Percentiles rank a stretch among this genome's conserved stretches.
Conservation (phyloP, 805 yeast genomes). For the Ogataea zsoltii region DNA sequence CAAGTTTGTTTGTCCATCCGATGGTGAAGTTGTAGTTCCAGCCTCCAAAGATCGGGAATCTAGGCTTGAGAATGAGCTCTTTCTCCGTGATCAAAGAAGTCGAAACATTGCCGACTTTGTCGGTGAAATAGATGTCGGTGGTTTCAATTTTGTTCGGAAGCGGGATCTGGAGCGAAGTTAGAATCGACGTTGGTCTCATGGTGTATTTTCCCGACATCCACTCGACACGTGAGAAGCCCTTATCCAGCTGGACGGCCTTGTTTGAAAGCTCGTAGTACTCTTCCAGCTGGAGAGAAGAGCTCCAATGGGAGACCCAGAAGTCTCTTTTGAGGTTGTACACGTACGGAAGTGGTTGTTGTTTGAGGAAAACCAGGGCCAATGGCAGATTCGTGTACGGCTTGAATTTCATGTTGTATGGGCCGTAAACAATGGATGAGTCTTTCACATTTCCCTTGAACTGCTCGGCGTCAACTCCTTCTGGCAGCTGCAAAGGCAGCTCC, state of each 20-base stretch:
- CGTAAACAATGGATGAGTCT: conserved; percentile 48
- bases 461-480: conserved; percentile 33
- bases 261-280: conserved; percentile 84
- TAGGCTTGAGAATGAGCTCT: conserved; percentile 66
- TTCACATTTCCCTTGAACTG: conserved; percentile 28
- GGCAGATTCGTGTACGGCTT: conserved; percentile 48
- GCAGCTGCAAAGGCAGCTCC: conserved; percentile 16
- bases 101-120: conserved; percentile 90
- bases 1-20: conserved; percentile 80
- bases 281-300: conserved; percentile 68
- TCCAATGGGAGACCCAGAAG: conserved; percentile 88
- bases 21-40: conserved; percentile 95
- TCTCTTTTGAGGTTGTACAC: conserved; percentile 66
- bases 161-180: conserved; percentile 60
- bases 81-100: conserved; percentile 55
- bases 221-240: conserved; percentile 79
- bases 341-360: conserved; percentile 62
- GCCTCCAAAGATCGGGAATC: conserved; percentile 94
- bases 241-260: conserved; percentile 64
- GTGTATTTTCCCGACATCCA: conserved; percentile 63
- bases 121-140: conserved; percentile 76
- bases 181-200: conserved; percentile 54
- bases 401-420: conserved; percentile 47
- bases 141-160: conserved; percentile 45
- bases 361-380: conserved; percentile 62